phyloP scores from a whole-genome alignment of 2,329 filamentous ascomycete genomes.

The Aspergillus vadensis region DNA sequence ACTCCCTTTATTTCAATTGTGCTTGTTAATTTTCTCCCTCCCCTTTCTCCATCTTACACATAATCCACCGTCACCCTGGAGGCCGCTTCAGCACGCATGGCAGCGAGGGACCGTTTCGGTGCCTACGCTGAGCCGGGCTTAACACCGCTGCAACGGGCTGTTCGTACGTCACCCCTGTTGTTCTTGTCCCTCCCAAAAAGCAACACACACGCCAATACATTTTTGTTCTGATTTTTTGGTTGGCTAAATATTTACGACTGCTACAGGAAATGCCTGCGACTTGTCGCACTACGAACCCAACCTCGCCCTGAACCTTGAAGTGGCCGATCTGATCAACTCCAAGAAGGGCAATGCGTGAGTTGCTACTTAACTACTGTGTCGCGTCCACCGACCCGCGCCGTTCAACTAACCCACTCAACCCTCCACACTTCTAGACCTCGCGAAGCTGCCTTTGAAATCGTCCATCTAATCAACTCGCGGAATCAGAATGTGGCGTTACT shows the following conservation, averaged over 20 bases:
- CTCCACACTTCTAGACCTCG: slow-evolving; percentile 61
- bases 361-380: background rate
- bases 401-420: background rate
- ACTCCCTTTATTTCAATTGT: slow-evolving; percentile 2
- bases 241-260: too few relatives aligned
- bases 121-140: slow-evolving; percentile 75
- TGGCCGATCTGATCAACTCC: slow-evolving; percentile 91
- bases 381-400: background rate
- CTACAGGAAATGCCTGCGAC: slow-evolving; percentile 83
- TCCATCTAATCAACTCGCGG: slow-evolving; percentile 92
- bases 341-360: slow-evolving; percentile 87
- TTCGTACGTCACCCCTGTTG: slow-evolving; percentile 57
- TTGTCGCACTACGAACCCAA: slow-evolving; percentile 98
- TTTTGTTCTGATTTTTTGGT: background rate
- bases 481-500: slow-evolving; percentile 93
- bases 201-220: background rate
- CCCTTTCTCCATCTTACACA: slow-evolving; percentile 1
- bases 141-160: slow-evolving; percentile 90
- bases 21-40: slow-evolving; percentile 7
- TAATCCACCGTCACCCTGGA: slow-evolving; percentile 65
- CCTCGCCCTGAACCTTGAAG: slow-evolving; percentile 92
- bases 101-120: slow-evolving; percentile 89
- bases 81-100: slow-evolving; percentile 92
- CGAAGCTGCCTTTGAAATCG: slow-evolving; percentile 90
- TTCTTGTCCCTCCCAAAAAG: background rate